Percentiles rank a stretch among this genome's conserved stretches.
phyloP scores from a whole-genome alignment of 2,329 filamentous ascomycete species.

The Endothia cerciana region DNA sequence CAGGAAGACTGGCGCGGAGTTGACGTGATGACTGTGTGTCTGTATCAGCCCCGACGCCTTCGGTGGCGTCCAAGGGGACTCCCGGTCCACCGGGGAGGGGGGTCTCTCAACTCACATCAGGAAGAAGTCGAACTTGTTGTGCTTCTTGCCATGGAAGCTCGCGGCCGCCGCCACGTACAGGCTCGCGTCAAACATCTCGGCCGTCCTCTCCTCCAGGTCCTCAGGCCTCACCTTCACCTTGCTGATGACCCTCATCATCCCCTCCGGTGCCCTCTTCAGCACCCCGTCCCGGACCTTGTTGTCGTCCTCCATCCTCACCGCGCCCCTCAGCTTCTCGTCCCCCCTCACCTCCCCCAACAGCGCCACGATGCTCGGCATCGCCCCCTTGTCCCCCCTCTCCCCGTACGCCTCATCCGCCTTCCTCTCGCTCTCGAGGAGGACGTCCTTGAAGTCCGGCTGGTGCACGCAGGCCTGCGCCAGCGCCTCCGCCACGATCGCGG shows the following conservation, averaged over 20 bases:
- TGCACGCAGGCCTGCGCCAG: constrained; percentile 80
- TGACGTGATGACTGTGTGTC: constrained; percentile 73
- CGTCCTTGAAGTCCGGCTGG: constrained; percentile 54
- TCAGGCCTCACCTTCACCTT: constrained; percentile 60
- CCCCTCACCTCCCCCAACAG: constrained; percentile 64
- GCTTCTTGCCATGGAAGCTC: constrained; percentile 66
- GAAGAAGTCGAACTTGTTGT: constrained; percentile 82
- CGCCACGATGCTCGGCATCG: constrained; percentile 52
- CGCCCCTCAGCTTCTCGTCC: constrained; percentile 59
- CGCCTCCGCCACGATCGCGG: constrained; percentile 78
- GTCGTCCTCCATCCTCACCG: constrained; percentile 54
- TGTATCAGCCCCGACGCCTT: neutral
- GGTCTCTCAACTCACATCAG: constrained; percentile 50
- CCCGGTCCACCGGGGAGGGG: too few species aligned
- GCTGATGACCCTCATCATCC: constrained; percentile 64
- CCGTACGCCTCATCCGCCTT: constrained; percentile 40
- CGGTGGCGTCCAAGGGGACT: too few species aligned
- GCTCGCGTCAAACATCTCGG: constrained; percentile 70
- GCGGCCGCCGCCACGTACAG: constrained; percentile 55
- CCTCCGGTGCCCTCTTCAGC: constrained; percentile 62
- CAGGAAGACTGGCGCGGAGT: constrained; percentile 72
- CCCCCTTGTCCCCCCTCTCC: constrained; percentile 35
- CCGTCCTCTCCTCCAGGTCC: constrained; percentile 58
- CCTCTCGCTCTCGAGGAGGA: constrained; percentile 59
- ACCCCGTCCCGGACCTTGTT: constrained; percentile 74